Evolutionary conservation across 257 asterid species (phyloP).

Genomic region (Primulina huaijiensis): DNA sequence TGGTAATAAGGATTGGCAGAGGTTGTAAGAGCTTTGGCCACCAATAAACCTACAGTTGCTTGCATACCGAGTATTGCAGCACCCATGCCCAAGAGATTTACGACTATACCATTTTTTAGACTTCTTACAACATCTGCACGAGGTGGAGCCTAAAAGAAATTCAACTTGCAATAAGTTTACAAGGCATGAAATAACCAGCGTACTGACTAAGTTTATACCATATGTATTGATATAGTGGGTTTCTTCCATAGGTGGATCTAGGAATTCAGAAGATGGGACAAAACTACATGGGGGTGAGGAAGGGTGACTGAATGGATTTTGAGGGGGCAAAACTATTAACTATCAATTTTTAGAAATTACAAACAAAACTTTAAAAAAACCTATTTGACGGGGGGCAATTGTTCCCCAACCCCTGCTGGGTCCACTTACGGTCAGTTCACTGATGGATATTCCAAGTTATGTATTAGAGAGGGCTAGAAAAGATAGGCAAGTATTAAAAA

Average conservation of each 20-base stretch:
- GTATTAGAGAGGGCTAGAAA: not conserved
- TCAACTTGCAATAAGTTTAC: conserved; percentile 2
- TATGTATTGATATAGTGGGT: not conserved
- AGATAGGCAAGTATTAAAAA: not conserved
- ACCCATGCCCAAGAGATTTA: conserved; percentile 89
- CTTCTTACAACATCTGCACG: conserved; percentile 92
- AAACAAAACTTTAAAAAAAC: too few relatives aligned
- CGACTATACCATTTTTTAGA: conserved; percentile 68
- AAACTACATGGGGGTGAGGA: not conserved
- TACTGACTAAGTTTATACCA: not conserved
- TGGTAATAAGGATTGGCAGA: conserved; percentile 85
- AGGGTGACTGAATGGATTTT: not conserved
- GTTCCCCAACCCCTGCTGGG: not conserved
- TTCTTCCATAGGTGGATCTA: not conserved
- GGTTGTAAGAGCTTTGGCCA: conserved; percentile 95
- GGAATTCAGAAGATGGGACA: not conserved
- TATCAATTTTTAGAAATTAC: not conserved
- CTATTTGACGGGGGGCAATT: not conserved
- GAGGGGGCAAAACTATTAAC: not conserved
- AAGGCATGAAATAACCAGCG: not conserved
- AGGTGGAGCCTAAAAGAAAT: conserved; percentile 81
- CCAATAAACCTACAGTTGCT: conserved; percentile 92
- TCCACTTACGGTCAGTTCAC: not conserved
- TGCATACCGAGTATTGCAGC: conserved; percentile 95
- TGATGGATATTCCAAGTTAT: not conserved